Evolutionary conservation across 257 asterid species (phyloP), one percentile per base, ranked within the genome.

Genomic region (Gynochthodes officinalis): DNA sequence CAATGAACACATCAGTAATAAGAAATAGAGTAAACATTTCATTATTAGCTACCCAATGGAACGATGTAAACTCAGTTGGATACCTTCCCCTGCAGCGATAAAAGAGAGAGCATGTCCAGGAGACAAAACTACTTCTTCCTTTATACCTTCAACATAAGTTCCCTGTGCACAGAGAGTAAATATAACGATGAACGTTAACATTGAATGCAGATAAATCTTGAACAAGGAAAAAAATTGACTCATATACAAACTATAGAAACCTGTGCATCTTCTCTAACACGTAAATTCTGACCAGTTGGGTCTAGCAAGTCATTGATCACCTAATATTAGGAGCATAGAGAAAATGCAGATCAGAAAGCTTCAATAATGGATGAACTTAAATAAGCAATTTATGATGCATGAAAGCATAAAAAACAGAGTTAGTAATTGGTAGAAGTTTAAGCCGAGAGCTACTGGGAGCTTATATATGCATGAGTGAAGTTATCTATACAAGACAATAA

Each of bases 31-130:
- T 30, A 7, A 48, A 55, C 43, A 59, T 52, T 42, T 59, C 19
- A 33, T 52, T 44, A 37, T 37, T 12, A 53, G 59, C 72, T 69
- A 65, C 65, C 44, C 35, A 70, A 15, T 52, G 13, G 55, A 39
- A 30, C 57, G 28, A 55, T 67, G 52, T 43, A 42, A 78, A 67
- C 40, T 69, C 33, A 42, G 42, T 55, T 48, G 43, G 19, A 35
- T 81, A 92, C 99, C 99, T 89, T 95, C 99, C 80, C 99, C 99
- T 19, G 99, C 97, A 81, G 98, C 99, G 78, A 95, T 95, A 83
- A 95, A 95, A 18, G 99, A 95, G 78, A 95, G 98, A 67, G 94
- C 99, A 79, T 95, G 99, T 59, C 99, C 99, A 77, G 99, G 97
- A 70, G 99, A 95, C 84, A 95, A 81, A 62, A 95, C 99, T 73